Base-by-base conservation (phyloP, 306 rosid species). In the Sechiopsis laciniata region DNA sequence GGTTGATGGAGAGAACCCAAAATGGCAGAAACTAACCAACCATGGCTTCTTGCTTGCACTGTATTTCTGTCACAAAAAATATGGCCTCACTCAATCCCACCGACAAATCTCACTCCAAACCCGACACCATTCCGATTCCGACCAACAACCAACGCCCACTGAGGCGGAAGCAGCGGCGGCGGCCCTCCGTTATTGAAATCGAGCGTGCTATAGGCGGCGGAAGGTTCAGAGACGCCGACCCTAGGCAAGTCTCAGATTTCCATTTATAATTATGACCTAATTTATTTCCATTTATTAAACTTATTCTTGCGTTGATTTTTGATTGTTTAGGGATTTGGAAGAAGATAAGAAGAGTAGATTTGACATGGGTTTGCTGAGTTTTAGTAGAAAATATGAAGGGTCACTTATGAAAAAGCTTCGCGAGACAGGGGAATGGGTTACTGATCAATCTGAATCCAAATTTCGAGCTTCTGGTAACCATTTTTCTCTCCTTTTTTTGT, bases 201-300 rank as follows among this genome's bases (percentile, higher is more conserved):
- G 90, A 94, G 75, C 94, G 96, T 50, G 83, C 85, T 15, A 80
- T 90, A 9, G 92, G 98, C 0, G 96, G 87, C 0, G 98, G 98
- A 60, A 88, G 98, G 74, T 94, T 88, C 76, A 84, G 97, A 26
- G 95, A 94, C 66, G 71, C 82, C 45, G 89, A 87, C 56, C 84
- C 84, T 58, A 78, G 75, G 75, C 51, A 71, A 71, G 29, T 71
- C 51, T 54, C 29, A 26, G n/a, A 53, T 10, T 24, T 29, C 15
- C 58, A 16, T 66, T 66, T 32, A 32, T 32, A 2, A 32, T 32
- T 32, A 3, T 32, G 37, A 32, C 5, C 37, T 32, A 2, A 32
- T 32, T 32, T 26, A 26, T 26, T 26, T 26, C 2, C 32, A 26
- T 26, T 24, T 52, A 11, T 52, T 9, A 52, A 3, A 24, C 10